phyloP scores from a whole-genome alignment of 1,284 basidiomycete genomes.

The Ustilago nuda region DNA sequence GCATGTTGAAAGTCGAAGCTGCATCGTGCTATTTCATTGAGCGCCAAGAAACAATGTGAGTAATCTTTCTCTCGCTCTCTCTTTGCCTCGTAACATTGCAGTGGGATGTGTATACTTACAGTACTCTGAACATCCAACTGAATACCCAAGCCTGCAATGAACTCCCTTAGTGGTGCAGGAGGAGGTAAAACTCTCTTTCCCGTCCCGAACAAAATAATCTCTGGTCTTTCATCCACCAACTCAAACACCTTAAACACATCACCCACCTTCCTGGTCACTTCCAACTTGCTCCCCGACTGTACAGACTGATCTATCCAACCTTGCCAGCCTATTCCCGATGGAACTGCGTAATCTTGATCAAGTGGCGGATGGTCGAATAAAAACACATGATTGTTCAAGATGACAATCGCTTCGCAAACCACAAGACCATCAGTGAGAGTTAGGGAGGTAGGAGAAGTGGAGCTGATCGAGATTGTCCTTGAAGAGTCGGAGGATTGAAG shows the following conservation, averaged over 20 bases:
- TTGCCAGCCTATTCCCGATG: conserved; percentile 70
- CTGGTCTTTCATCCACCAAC: conserved; percentile 71
- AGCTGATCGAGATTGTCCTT: conserved; percentile 29
- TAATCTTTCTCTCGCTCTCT: background rate
- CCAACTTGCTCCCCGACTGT: conserved; percentile 14
- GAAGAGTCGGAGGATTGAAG: conserved; percentile 26
- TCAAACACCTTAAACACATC: conserved; percentile 52
- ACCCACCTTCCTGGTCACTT: conserved; percentile 28
- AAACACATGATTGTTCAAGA: conserved; percentile 83
- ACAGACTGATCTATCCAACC: conserved; percentile 76
- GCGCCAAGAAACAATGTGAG: background rate
- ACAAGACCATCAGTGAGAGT: conserved; percentile 75
- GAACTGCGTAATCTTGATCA: conserved; percentile 56
- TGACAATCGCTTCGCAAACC: conserved; percentile 81
- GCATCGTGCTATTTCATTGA: conserved; percentile 77
- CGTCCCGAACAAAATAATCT: conserved; percentile 89
- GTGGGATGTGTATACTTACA: conserved; percentile 72
- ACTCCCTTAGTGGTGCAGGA: conserved; percentile 77
- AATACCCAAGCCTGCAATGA: conserved; percentile 83
- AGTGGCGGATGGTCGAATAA: conserved; percentile 85
- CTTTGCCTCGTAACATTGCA: no score
- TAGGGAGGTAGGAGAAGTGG: conserved; percentile 41
- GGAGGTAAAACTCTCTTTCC: conserved; percentile 80
- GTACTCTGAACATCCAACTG: conserved; percentile 95
- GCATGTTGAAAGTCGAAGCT: conserved; percentile 91